phyloP scores from a whole-genome alignment of 2,329 filamentous ascomycete genomes.

The Rhynchosporium secalis region DNA sequence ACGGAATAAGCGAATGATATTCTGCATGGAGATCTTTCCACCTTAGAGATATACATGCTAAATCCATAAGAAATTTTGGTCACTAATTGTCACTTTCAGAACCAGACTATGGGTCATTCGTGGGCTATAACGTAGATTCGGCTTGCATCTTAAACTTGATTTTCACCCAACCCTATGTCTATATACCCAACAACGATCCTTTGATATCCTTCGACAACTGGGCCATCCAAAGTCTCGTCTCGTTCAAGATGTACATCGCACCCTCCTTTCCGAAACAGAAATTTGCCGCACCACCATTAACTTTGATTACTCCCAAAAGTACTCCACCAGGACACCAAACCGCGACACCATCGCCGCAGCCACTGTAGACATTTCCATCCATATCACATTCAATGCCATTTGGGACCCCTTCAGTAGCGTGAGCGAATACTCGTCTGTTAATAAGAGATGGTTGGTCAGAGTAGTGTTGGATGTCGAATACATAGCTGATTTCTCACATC shows the following conservation, averaged over 20 bases:
- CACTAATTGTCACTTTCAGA: too few relatives aligned
- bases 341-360: constrained; percentile 55
- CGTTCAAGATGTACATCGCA: constrained; percentile 38
- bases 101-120: too few relatives aligned
- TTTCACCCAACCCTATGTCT: background rate
- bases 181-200: constrained; percentile 33
- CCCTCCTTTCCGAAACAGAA: constrained; percentile 37
- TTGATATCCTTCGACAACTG: constrained; percentile 38
- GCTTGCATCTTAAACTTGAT: too few relatives aligned
- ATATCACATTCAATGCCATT: constrained; percentile 60
- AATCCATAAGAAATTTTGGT: too few relatives aligned
- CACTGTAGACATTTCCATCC: constrained; percentile 56
- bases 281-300: constrained; percentile 34
- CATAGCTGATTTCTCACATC: constrained; percentile 23
- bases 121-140: too few relatives aligned
- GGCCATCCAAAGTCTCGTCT: constrained; percentile 48
- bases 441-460: constrained; percentile 28
- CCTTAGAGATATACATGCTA: too few relatives aligned
- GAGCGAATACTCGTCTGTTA: constrained; percentile 52
- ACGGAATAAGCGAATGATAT: too few relatives aligned
- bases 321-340: constrained; percentile 52
- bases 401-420: constrained; percentile 52
- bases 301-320: constrained; percentile 51
- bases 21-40: too few relatives aligned
- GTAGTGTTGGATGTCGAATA: constrained; percentile 28